Evolutionary conservation across 805 yeast species (phyloP).

Genomic region (Jamesozyma spencerorum): DNA sequence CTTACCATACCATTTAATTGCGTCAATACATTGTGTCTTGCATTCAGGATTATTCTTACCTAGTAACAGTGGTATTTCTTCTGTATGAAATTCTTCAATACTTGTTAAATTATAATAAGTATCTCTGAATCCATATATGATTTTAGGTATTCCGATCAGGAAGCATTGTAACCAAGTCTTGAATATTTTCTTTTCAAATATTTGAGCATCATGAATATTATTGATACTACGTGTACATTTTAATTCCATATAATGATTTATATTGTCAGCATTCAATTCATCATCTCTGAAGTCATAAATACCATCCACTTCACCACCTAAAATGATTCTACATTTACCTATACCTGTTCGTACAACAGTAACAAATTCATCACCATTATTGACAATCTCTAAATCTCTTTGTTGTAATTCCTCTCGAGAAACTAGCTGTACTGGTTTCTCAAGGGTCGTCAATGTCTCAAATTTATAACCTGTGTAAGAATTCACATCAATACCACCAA

Average conservation of each 20-base stretch:
- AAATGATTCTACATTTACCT: slow-evolving; percentile 54
- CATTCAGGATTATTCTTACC: slow-evolving; percentile 35
- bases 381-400: slow-evolving; percentile 49
- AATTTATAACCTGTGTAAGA: slow-evolving; percentile 73
- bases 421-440: slow-evolving; percentile 64
- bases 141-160: slow-evolving; percentile 67
- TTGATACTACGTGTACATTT: slow-evolving; percentile 59
- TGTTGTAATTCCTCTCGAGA: slow-evolving; percentile 59
- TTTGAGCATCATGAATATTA: slow-evolving; percentile 45
- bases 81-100: slow-evolving; percentile 69
- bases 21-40: slow-evolving; percentile 61
- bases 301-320: slow-evolving; percentile 95
- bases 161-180: slow-evolving; percentile 93
- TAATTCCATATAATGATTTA: slow-evolving; percentile 75
- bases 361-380: slow-evolving; percentile 67
- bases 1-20: slow-evolving; percentile 80
- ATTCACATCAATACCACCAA: slow-evolving; percentile 29
- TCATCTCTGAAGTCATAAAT: slow-evolving; percentile 63
- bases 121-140: slow-evolving; percentile 83
- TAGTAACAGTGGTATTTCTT: slow-evolving; percentile 62
- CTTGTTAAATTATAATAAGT: slow-evolving; percentile 49
- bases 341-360: slow-evolving; percentile 77
- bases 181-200: slow-evolving; percentile 69
- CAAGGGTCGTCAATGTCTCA: slow-evolving; percentile 67
- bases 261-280: slow-evolving; percentile 33